Base-by-base conservation (phyloP, 257 asterid species). In the Solanum paucissectum region DNA sequence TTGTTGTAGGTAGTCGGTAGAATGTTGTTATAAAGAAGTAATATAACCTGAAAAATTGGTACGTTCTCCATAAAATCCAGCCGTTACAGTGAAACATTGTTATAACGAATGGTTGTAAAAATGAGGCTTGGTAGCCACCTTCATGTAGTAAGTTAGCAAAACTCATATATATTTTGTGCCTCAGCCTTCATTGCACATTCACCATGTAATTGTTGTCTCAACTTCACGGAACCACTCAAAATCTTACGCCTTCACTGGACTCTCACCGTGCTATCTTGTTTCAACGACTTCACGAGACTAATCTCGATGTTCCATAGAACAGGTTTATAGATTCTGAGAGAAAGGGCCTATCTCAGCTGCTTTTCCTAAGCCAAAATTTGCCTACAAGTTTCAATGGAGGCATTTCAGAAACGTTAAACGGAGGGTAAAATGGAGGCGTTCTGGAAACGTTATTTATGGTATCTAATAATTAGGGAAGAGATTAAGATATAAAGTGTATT, bases 231-330 rank as follows among this genome's bases (percentile, higher is more conserved):
- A 7, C 66, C 87, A 85, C 32, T 69, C 55, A 21, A 12, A 77
- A n/a, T 38, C 37, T 73, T 42, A 44, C 75, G 13, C 20, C 74
- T 86, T 89, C 85, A 90, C 88, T 86, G 94, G 87, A 92, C 94
- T 58, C 89, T 73, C 84, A 92, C 88, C 14, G 94, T 83, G 66
- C 93, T 93, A 76, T 95, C 98, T 88, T 93, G 95, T 94, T 96
- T 95, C 93, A 96, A 92, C 29, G 29, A 29, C 93, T 93, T 95
- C 91, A 93, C 76, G 23, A 96, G 99, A 85, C 94, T 91, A 72
- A 86, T 94, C 93, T 96, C 97, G 86, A 96, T 93, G 86, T 93
- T 96, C 83, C 98, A 92, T 88, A 95, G 87, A 68, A 96, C 92
- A 5, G 98, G 99, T 87, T 94, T 93, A 84, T 96, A 95, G 85